Conservation (phyloP, 371 early-diverging fungal genomes). For the Amoeboaphelidium protococcarum region DNA sequence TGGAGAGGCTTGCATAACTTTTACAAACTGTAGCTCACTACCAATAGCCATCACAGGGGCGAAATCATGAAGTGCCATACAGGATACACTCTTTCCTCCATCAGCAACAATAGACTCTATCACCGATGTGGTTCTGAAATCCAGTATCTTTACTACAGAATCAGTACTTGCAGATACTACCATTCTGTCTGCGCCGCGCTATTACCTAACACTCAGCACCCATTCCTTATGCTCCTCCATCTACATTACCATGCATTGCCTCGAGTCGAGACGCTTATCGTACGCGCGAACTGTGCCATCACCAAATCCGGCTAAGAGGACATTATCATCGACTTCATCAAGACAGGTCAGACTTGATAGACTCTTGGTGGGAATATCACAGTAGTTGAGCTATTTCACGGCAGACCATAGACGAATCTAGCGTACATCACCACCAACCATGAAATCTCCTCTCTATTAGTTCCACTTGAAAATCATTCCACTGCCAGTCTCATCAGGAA, state of each 20-base stretch:
- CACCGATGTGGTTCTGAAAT: neutral
- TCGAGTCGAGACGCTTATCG: constrained; percentile 31
- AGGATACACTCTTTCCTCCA: neutral
- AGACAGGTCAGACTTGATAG: constrained; percentile 31
- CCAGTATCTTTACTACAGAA: neutral
- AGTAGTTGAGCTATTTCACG: constrained; percentile 36
- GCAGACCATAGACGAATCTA: constrained; percentile 60
- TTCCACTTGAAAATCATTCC: constrained; percentile 53
- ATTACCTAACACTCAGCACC: neutral
- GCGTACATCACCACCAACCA: constrained; percentile 41
- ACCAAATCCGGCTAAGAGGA: constrained; percentile 45
- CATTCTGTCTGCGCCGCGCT: neutral
- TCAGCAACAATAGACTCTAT: neutral
- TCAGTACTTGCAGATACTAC: neutral
- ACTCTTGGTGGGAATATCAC: constrained; percentile 15
- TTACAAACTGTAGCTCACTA: neutral
- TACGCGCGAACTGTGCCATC: constrained; percentile 54
- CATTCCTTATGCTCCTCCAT: neutral
- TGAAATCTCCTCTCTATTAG: constrained; percentile 31
- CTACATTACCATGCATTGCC: constrained; percentile 5
- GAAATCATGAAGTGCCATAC: neutral
- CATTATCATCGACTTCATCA: constrained; percentile 30
- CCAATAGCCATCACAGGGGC: neutral
- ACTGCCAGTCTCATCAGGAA: constrained; percentile 24
- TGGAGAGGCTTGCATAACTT: neutral